Conservation (phyloP, 257 asterid genomes). For the Jasminum sambac region DNA sequence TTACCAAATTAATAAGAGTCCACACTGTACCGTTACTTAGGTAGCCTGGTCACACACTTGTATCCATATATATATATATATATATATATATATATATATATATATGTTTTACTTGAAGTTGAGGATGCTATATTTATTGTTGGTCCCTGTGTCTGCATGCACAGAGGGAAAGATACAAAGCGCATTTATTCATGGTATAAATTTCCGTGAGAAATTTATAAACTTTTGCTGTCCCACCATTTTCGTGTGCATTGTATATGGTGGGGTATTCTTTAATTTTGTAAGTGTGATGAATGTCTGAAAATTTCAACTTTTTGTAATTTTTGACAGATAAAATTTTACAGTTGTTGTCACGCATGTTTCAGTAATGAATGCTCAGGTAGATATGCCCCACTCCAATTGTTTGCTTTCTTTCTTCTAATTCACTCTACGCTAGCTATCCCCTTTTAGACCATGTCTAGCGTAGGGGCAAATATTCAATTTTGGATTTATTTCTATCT, state of each 20-base stretch:
- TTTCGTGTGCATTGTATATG: background rate
- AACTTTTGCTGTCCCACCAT: background rate
- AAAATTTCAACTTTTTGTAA: background rate
- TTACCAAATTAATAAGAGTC: too few relatives aligned
- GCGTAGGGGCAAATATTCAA: too few relatives aligned
- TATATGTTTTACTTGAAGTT: background rate
- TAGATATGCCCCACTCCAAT: background rate
- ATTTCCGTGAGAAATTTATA: background rate
- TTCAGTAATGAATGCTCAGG: background rate
- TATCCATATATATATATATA: too few relatives aligned
- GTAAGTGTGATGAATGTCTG: background rate
- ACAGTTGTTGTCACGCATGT: constrained; percentile 10
- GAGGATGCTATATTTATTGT: background rate
- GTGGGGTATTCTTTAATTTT: background rate
- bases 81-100: too few relatives aligned
- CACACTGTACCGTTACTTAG: too few relatives aligned
- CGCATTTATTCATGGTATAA: background rate
- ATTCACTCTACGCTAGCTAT: background rate
- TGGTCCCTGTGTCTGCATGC: background rate
- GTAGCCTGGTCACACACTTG: background rate
- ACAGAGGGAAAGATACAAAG: background rate
- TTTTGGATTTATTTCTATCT: too few relatives aligned
- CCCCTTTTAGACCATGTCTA: too few relatives aligned
- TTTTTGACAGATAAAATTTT: background rate
- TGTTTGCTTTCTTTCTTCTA: background rate